phyloP scores from a whole-genome alignment of 495 filamentous ascomycete genomes.

The Aspergillus ostianus region DNA sequence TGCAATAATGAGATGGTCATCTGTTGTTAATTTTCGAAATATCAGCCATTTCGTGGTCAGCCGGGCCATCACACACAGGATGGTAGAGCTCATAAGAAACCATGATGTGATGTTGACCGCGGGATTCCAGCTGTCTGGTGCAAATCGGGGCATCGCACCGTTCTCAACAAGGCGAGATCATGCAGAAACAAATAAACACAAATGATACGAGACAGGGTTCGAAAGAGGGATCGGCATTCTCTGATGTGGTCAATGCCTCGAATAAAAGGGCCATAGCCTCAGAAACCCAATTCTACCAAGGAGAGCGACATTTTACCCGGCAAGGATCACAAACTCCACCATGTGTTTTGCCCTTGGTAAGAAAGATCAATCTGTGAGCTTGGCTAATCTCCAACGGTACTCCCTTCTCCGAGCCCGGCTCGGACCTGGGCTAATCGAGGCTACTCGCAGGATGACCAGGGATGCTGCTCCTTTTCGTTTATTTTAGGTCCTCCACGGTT shows the following conservation, averaged over 20 bases:
- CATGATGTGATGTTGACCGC: constrained; percentile 29
- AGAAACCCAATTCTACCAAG: background rate
- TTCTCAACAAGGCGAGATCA: too few species aligned
- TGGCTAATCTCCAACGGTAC: background rate
- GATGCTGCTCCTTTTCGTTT: background rate
- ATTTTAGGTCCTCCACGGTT: background rate
- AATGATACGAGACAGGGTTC: too few species aligned
- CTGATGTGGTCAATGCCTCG: background rate
- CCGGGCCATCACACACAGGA: constrained; percentile 23
- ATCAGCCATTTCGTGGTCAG: constrained; percentile 28
- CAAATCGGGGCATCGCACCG: constrained; percentile 15
- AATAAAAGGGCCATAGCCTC: background rate
- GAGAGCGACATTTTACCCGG: background rate
- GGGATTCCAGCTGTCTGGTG: constrained; percentile 22
- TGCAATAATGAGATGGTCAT: constrained; percentile 20
- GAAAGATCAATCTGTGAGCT: background rate
- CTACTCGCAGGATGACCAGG: background rate
- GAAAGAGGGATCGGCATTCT: background rate
- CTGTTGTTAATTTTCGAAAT: constrained; percentile 18
- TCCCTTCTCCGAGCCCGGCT: background rate
- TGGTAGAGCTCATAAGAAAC: constrained; percentile 22
- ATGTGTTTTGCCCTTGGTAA: background rate
- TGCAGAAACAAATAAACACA: too few species aligned
- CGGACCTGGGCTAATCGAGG: background rate
- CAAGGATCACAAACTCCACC: background rate